Evolutionary conservation across 306 rosid species (phyloP).

Genomic region (Acacia melanoxylon): DNA sequence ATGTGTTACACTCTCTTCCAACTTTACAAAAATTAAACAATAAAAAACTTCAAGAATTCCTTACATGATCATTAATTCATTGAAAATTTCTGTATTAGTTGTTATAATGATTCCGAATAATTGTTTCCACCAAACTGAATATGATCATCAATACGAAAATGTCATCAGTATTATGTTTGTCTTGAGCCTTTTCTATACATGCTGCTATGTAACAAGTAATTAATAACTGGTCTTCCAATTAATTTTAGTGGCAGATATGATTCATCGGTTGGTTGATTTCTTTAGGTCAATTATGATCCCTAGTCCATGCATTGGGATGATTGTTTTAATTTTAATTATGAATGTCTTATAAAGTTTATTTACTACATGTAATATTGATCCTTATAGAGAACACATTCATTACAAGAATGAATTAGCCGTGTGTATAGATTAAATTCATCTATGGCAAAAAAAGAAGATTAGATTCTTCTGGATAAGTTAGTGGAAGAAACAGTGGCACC

Average conservation of each 20-base stretch:
- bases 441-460: background rate
- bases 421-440: background rate
- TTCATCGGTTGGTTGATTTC: conserved; percentile 14
- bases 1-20: background rate
- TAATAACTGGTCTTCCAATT: background rate
- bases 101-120: background rate
- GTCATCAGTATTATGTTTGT: background rate
- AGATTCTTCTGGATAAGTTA: background rate
- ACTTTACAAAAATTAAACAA: background rate
- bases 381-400: conserved; percentile 2
- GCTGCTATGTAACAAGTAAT: no score
- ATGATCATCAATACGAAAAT: background rate
- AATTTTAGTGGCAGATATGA: background rate
- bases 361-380: background rate
- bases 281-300: conserved; percentile 1
- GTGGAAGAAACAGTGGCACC: conserved; percentile 20
- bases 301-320: conserved; percentile 14
- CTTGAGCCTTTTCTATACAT: background rate
- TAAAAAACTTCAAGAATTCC: background rate
- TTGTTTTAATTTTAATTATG: conserved; percentile 23
- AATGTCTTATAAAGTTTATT: background rate
- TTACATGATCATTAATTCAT: background rate
- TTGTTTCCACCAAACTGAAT: background rate
- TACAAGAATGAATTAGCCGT: background rate
- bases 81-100: background rate